Percentiles rank a stretch among this genome's conserved stretches.
phyloP scores from a whole-genome alignment of 2,329 filamentous ascomycete genomes.

The Colletotrichum sp. region DNA sequence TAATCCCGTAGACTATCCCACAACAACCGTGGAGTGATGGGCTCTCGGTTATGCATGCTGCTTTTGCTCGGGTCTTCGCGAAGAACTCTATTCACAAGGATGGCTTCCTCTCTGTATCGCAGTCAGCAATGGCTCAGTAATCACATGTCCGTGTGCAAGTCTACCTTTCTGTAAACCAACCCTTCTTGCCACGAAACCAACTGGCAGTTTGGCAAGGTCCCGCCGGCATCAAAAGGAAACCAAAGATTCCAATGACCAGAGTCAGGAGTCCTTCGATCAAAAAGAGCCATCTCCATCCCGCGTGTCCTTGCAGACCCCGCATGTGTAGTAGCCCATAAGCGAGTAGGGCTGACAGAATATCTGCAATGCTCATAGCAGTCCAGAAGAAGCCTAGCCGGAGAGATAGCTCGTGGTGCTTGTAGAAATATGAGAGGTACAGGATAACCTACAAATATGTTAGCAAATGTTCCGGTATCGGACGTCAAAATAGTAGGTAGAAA shows the following conservation, averaged over 20 bases:
- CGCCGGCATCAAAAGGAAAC: constrained; percentile 61
- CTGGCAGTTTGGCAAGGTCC: constrained; percentile 55
- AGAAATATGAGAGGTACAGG: constrained; percentile 50
- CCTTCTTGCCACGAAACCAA: constrained; percentile 57
- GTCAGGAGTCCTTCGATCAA: constrained; percentile 57
- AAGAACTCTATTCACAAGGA: constrained; percentile 63
- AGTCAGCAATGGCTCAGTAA: background rate
- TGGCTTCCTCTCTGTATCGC: constrained; percentile 53
- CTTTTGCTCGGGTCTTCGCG: constrained; percentile 67
- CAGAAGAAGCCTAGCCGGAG: constrained; percentile 46
- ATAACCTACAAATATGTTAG: constrained; percentile 30
- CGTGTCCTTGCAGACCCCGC: constrained; percentile 37
- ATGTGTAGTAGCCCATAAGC: constrained; percentile 46
- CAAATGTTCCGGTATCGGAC: rapidly evolving
- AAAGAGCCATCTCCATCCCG: constrained; percentile 58
- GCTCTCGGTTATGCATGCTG: constrained; percentile 65
- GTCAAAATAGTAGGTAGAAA: background rate
- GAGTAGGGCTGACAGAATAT: constrained; percentile 42
- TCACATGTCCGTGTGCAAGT: background rate
- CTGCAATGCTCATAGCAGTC: constrained; percentile 43
- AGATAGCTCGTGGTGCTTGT: constrained; percentile 44
- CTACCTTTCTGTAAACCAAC: constrained; percentile 63
- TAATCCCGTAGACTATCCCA: constrained; percentile 60
- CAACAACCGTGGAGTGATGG: constrained; percentile 53
- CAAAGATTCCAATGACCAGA: constrained; percentile 53